phyloP scores from a whole-genome alignment of 1,139 yeast genomes.

The Magnusiomyces ingens region DNA sequence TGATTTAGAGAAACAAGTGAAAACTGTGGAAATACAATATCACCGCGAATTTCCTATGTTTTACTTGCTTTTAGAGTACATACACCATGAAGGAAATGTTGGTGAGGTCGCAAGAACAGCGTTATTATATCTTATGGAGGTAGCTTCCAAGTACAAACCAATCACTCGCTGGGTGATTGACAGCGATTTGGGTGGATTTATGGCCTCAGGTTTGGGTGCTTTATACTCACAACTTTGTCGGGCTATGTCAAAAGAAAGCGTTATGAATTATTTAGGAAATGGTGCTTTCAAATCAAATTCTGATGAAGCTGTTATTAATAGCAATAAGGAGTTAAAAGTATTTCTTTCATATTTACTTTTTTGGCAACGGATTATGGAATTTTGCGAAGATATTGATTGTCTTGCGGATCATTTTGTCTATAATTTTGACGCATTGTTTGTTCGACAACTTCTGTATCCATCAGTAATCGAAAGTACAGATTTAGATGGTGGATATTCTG shows the following conservation, averaged over 20 bases:
- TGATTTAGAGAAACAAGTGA: background rate
- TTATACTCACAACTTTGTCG: conserved; percentile 26
- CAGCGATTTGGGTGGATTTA: conserved; percentile 28
- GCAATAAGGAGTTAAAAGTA: conserved; percentile 15
- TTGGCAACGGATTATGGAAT: conserved; percentile 29
- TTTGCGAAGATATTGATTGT: background rate
- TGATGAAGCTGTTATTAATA: background rate
- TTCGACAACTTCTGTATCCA: conserved; percentile 28
- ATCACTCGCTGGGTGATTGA: conserved; percentile 27
- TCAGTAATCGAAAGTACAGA: conserved; percentile 25
- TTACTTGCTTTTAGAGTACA: conserved; percentile 25
- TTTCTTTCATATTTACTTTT: conserved; percentile 27
- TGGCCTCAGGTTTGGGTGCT: conserved; percentile 32
- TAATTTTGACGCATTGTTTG: conserved; percentile 27
- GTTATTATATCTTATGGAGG: conserved; percentile 27
- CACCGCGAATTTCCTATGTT: conserved; percentile 23
- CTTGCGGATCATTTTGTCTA: conserved; percentile 22
- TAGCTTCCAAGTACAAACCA: conserved; percentile 19
- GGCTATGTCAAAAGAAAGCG: conserved; percentile 10
- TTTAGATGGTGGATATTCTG: conserved; percentile 18
- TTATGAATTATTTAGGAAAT: background rate
- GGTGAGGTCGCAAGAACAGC: conserved; percentile 32
- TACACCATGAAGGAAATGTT: conserved; percentile 25
- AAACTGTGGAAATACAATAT: conserved; percentile 3
- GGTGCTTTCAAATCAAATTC: background rate